Conservation (phyloP, 495 filamentous ascomycete genomes). For the Lophiostoma macrostomum region DNA sequence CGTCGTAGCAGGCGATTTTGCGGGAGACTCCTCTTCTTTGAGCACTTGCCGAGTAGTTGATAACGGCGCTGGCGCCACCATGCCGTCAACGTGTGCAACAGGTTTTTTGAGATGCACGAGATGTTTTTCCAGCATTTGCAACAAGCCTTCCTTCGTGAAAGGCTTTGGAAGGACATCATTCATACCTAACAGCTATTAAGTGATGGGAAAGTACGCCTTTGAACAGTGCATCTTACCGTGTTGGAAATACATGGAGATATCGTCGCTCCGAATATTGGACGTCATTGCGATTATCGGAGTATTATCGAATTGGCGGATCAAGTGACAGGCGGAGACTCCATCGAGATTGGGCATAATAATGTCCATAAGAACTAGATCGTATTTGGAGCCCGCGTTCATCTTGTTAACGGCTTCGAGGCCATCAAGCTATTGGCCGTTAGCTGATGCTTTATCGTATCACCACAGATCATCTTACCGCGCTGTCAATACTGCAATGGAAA, state of each 20-base stretch:
- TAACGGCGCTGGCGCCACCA: slow-evolving; percentile 47
- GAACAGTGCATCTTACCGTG: slow-evolving; percentile 65
- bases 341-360: slow-evolving; percentile 98
- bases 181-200: slow-evolving; percentile 76
- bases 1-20: slow-evolving; percentile 50
- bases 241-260: slow-evolving; percentile 95
- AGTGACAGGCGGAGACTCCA: slow-evolving; percentile 88
- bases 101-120: slow-evolving; percentile 71
- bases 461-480: slow-evolving; percentile 65
- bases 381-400: slow-evolving; percentile 75
- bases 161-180: slow-evolving; percentile 96
- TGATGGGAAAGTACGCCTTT: neutral
- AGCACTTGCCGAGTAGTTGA: slow-evolving; percentile 53
- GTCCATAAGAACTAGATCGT: slow-evolving; percentile 96
- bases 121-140: slow-evolving; percentile 86
- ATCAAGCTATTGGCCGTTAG: slow-evolving; percentile 61
- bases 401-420: slow-evolving; percentile 92
- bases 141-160: slow-evolving; percentile 92
- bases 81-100: slow-evolving; percentile 55
- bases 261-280: slow-evolving; percentile 94
- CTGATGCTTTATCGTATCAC: neutral
- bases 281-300: slow-evolving; percentile 97
- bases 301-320: slow-evolving; percentile 83
- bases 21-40: slow-evolving; percentile 81
- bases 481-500: slow-evolving; percentile 82